phyloP scores from a whole-genome alignment of 2,329 filamentous ascomycete species.

The Allantophomopsis cytisporea region DNA sequence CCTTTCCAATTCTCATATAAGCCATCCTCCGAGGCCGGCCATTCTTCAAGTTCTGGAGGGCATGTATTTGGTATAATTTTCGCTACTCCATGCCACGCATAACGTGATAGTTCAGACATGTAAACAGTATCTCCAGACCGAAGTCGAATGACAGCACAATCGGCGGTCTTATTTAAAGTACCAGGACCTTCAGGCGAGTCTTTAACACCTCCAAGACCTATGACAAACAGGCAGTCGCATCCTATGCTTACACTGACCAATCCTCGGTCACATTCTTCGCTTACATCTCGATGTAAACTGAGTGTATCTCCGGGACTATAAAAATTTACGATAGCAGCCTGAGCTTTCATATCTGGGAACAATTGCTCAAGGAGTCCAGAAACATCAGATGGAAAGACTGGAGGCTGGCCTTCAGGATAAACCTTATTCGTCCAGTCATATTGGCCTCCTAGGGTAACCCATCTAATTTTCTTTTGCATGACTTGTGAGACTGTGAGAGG shows the following conservation, averaged over 20 bases:
- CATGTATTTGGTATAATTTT: conserved; percentile 73
- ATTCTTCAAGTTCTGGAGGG: conserved; percentile 57
- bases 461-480: conserved; percentile 71
- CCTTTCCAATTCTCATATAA: conserved; percentile 52
- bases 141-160: conserved; percentile 48
- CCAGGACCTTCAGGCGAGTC: conserved; percentile 2
- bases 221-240: conserved; percentile 81
- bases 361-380: conserved; percentile 50
- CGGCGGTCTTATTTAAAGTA: conserved; percentile 21
- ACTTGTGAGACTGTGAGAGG: conserved; percentile 56
- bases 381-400: conserved; percentile 63
- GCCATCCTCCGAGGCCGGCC: conserved; percentile 41
- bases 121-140: conserved; percentile 81
- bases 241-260: conserved; percentile 80
- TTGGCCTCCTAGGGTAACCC: conserved; percentile 89
- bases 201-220: conserved; percentile 36
- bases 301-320: conserved; percentile 86
- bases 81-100: conserved; percentile 92
- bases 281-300: conserved; percentile 87
- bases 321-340: conserved; percentile 89
- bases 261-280: conserved; percentile 66
- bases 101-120: conserved; percentile 71
- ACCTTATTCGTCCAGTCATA: conserved; percentile 89
- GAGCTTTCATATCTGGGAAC: conserved; percentile 65
- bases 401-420: conserved; percentile 58